Evolutionary conservation across 352 stramenopile species (phyloP).

Genomic region (Pythium rishiriense): DNA sequence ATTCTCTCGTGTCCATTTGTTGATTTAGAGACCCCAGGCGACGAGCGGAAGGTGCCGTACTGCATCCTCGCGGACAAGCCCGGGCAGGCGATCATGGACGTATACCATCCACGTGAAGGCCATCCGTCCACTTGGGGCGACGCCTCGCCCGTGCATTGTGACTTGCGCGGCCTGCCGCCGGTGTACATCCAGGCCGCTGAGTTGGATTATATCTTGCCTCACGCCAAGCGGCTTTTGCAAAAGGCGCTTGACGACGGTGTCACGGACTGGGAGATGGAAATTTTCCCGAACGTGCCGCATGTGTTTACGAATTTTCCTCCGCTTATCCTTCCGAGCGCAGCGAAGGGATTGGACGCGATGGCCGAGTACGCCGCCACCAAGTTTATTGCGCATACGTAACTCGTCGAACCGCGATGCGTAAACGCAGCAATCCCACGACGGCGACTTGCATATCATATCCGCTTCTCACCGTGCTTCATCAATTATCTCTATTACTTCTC

Average conservation of each 20-base stretch:
- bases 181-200: slow-evolving; percentile 25
- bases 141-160: slow-evolving; percentile 24
- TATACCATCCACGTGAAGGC: slow-evolving; percentile 22
- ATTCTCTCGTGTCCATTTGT: slow-evolving; percentile 36
- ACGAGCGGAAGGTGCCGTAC: slow-evolving; percentile 26
- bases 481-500: neutral
- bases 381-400: slow-evolving; percentile 4
- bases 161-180: slow-evolving; percentile 15
- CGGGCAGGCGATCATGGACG: slow-evolving; percentile 11
- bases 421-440: no score
- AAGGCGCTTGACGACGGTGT: slow-evolving; percentile 20
- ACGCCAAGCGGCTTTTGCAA: slow-evolving; percentile 19
- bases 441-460: no score
- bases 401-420: no score
- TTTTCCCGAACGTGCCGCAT: slow-evolving; percentile 24
- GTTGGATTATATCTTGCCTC: slow-evolving; percentile 23
- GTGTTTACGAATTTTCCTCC: slow-evolving; percentile 33
- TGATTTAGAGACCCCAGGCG: slow-evolving; percentile 33
- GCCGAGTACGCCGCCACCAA: slow-evolving; percentile 16
- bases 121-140: slow-evolving; percentile 25
- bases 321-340: slow-evolving; percentile 21
- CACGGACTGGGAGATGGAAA: slow-evolving; percentile 25
- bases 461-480: no score
- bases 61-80: slow-evolving; percentile 22
- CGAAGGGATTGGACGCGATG: slow-evolving; percentile 27